Percentiles rank a stretch among this genome's conserved stretches.
Evolutionary conservation across 345 rosid species (phyloP).

Genomic region (Eucalyptus viminalis): DNA sequence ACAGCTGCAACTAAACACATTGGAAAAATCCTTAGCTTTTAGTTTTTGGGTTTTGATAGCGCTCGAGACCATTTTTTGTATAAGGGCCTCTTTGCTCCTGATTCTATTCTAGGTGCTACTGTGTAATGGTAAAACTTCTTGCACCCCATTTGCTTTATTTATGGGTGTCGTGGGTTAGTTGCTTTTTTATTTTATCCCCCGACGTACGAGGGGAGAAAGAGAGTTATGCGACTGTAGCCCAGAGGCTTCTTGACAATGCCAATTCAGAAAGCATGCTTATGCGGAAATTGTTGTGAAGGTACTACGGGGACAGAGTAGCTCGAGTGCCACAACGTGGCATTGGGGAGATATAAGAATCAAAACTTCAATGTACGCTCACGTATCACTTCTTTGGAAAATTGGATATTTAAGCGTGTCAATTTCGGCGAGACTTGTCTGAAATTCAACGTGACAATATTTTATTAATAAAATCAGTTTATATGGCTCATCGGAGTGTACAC

Average conservation of each 20-base stretch:
- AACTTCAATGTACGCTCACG: too few relatives aligned
- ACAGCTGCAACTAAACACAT: neutral
- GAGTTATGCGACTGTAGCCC: neutral
- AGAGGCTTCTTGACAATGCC: neutral
- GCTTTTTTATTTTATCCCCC: neutral
- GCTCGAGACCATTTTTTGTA: neutral
- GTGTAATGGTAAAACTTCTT: neutral
- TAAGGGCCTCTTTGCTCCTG: neutral
- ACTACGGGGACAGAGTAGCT: too few relatives aligned
- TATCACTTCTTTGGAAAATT: too few relatives aligned
- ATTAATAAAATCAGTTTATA: too few relatives aligned
- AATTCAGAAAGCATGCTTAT: neutral
- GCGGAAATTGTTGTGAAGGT: neutral
- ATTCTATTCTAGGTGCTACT: neutral
- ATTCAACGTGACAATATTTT: too few relatives aligned
- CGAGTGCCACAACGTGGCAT: too few relatives aligned
- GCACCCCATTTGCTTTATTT: neutral
- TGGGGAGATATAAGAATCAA: too few relatives aligned
- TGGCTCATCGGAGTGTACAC: too few relatives aligned
- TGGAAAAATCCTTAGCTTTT: neutral
- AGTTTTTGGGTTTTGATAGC: neutral
- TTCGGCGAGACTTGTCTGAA: too few relatives aligned
- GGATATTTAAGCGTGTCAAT: too few relatives aligned
- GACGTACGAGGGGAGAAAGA: neutral
- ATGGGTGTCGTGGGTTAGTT: neutral